Percentiles rank a stretch among this genome's conserved stretches.
Conservation (phyloP, 495 filamentous ascomycete genomes). For the Aspergillus affinis region DNA sequence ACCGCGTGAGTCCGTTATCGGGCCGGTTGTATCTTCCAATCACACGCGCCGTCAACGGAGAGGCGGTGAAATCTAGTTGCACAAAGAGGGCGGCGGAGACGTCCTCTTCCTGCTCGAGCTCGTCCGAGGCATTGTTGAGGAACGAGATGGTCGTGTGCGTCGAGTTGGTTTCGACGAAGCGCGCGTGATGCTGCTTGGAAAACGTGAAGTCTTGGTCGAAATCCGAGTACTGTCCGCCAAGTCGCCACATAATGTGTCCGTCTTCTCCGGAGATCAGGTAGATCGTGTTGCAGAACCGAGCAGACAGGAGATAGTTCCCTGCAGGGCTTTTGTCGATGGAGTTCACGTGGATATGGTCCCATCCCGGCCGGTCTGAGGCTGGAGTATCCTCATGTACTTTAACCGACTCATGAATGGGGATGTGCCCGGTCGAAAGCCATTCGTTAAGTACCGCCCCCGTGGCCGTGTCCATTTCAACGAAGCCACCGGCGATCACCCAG, state of each 20-base stretch:
- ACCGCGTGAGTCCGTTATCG: constrained; percentile 49
- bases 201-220: constrained; percentile 52
- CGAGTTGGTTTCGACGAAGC: constrained; percentile 51
- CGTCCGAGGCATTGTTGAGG: constrained; percentile 55
- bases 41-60: constrained; percentile 43
- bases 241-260: constrained; percentile 57
- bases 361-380: constrained; percentile 29
- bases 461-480: constrained; percentile 48
- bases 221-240: constrained; percentile 48
- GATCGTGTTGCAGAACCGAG: constrained; percentile 55
- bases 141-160: constrained; percentile 52
- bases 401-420: constrained; percentile 41
- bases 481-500: constrained; percentile 40
- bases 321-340: constrained; percentile 42
- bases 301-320: constrained; percentile 59
- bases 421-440: constrained; percentile 46
- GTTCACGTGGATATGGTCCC: constrained; percentile 46
- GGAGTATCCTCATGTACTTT: constrained; percentile 17
- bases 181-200: constrained; percentile 61
- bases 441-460: constrained; percentile 47
- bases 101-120: constrained; percentile 36
- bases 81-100: constrained; percentile 55
- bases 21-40: constrained; percentile 45
- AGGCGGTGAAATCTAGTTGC: constrained; percentile 44
- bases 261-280: constrained; percentile 58